Percentiles rank a stretch among this genome's conserved stretches.
Conservation (phyloP, 352 stramenopile genomes). For the Pythium guiyangense region DNA sequence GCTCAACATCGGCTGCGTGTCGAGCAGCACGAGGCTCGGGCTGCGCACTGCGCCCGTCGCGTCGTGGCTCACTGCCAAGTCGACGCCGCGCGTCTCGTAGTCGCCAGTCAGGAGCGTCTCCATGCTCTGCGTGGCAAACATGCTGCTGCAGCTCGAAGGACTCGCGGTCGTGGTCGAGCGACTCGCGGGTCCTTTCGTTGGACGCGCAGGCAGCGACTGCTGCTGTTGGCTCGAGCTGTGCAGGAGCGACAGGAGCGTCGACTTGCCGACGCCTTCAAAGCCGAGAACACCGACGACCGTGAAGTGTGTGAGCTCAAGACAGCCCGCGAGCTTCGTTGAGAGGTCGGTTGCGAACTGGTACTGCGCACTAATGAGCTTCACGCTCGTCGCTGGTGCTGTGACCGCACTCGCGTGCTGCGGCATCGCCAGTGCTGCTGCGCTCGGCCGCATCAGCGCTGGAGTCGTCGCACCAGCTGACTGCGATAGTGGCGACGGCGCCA, state of each 20-base stretch:
- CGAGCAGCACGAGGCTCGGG: constrained; percentile 48
- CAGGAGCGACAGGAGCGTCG: constrained; percentile 59
- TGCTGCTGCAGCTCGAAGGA: neutral
- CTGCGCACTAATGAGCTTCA: constrained; percentile 55
- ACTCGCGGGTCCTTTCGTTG: constrained; percentile 1
- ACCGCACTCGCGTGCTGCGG: constrained; percentile 8
- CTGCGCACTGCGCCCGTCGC: constrained; percentile 16
- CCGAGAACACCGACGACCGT: constrained; percentile 65
- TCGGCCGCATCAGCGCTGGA: constrained; percentile 8
- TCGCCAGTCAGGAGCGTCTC: constrained; percentile 28
- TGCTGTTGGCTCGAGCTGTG: constrained; percentile 2
- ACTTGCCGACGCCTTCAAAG: constrained; percentile 69
- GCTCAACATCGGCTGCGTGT: constrained; percentile 66
- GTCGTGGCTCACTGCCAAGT: constrained; percentile 41
- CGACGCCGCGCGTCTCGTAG: constrained; percentile 51
- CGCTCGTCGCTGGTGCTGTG: constrained; percentile 20
- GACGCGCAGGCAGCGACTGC: constrained; percentile 8
- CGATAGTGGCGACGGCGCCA: neutral
- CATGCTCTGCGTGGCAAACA: constrained; percentile 36
- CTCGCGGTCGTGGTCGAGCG: neutral
- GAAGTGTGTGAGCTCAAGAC: constrained; percentile 63
- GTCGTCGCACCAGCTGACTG: neutral
- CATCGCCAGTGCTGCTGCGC: constrained; percentile 2
- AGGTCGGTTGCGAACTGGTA: constrained; percentile 68
- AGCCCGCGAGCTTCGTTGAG: constrained; percentile 38